Evolutionary conservation across 768 basidiomycete genomes (phyloP).

Genomic region (Termitomyces sp.): DNA sequence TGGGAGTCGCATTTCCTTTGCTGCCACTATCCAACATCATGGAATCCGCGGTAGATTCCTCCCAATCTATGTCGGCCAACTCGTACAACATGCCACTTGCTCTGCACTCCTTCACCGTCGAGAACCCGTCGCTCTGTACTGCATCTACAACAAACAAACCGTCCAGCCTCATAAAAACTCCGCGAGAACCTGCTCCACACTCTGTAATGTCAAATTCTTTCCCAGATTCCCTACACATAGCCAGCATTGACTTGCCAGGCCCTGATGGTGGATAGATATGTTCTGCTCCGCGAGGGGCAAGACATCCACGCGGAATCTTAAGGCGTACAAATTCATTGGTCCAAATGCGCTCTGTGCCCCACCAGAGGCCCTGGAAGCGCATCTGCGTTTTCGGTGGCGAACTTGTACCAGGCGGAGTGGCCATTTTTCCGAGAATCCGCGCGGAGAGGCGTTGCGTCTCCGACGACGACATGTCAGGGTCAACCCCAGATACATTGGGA

Average conservation of each 20-base stretch:
- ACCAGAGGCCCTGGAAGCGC: constrained; percentile 81
- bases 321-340: constrained; percentile 78
- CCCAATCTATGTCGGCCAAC: constrained; percentile 73
- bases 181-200: constrained; percentile 53
- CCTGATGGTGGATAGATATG: constrained; percentile 60
- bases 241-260: constrained; percentile 34
- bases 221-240: constrained; percentile 18
- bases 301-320: constrained; percentile 58
- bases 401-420: constrained; percentile 12
- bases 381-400: constrained; percentile 33
- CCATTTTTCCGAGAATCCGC: constrained; percentile 20
- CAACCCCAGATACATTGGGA: constrained; percentile 15
- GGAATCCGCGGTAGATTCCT: constrained; percentile 12
- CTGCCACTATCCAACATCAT: background rate
- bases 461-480: constrained; percentile 15
- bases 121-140: constrained; percentile 31
- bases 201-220: constrained; percentile 19
- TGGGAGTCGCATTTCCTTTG: background rate
- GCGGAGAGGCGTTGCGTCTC: constrained; percentile 19
- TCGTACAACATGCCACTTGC: constrained; percentile 76
- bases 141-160: constrained; percentile 61
- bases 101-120: constrained; percentile 52
- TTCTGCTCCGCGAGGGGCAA: constrained; percentile 62
- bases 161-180: constrained; percentile 69
- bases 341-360: constrained; percentile 90